Evolutionary conservation across 192 early-diverging fungal genomes (phyloP).

Genomic region (Dimargaris xerosporica): DNA sequence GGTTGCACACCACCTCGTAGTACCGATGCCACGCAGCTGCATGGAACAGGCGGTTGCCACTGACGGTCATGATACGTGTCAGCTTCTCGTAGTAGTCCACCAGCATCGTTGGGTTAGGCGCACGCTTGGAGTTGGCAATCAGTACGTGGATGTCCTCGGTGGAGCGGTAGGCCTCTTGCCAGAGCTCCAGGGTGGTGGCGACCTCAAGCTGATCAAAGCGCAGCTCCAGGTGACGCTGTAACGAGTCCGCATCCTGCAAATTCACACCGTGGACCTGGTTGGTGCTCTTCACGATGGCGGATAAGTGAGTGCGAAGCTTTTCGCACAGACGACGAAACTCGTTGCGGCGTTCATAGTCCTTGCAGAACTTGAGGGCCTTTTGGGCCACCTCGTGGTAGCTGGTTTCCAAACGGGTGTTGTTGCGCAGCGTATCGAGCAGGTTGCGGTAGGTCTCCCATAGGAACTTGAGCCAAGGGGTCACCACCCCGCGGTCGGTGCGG

Average conservation of each 20-base stretch:
- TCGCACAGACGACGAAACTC: slow-evolving; percentile 99
- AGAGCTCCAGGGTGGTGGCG: slow-evolving; percentile 91
- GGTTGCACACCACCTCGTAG: slow-evolving; percentile 60
- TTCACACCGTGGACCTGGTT: slow-evolving; percentile 90
- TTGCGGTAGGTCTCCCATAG: slow-evolving; percentile 99
- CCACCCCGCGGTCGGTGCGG: slow-evolving; percentile 90
- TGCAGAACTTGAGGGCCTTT: slow-evolving; percentile 94
- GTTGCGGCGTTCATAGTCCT: slow-evolving; percentile 87
- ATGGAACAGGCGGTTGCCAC: slow-evolving; percentile 95
- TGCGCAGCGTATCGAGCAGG: slow-evolving; percentile 88
- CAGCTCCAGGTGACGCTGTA: slow-evolving; percentile 91
- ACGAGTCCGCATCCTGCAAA: slow-evolving; percentile 86
- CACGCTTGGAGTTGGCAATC: slow-evolving; percentile 68
- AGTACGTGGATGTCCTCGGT: slow-evolving; percentile 96
- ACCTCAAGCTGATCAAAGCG: slow-evolving; percentile 93
- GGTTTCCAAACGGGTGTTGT: slow-evolving; percentile 87
- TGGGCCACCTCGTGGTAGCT: slow-evolving; percentile 85
- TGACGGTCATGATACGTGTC: slow-evolving; percentile 89
- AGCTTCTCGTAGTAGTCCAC: slow-evolving; percentile 99
- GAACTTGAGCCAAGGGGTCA: slow-evolving; percentile 98
- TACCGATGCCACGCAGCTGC: slow-evolving; percentile 93
- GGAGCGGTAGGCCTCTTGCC: slow-evolving; percentile 97
- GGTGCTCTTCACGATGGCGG: slow-evolving; percentile 70
- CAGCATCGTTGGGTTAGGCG: slow-evolving; percentile 87
- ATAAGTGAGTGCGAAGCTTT: slow-evolving; percentile 84